phyloP scores from a whole-genome alignment of 1,139 yeast species.

The Yamadazyma atmosphaerica region DNA sequence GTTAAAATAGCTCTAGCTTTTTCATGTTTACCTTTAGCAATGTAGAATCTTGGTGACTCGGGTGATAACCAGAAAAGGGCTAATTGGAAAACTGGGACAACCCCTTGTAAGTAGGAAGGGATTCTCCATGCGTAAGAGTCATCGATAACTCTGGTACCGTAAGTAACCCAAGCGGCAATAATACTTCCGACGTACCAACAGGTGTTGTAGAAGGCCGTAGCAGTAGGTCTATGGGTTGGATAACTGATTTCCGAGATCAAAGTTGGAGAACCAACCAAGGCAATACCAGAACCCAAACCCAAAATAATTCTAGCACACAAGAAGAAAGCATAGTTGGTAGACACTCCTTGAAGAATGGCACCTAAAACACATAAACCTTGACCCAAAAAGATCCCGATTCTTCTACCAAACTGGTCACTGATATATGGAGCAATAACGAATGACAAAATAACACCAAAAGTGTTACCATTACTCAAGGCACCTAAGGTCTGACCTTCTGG shows the following conservation, averaged over 20 bases:
- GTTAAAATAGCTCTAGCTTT: slow-evolving; percentile 41
- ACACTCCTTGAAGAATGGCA: slow-evolving; percentile 42
- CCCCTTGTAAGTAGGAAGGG: slow-evolving; percentile 47
- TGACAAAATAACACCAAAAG: slow-evolving; percentile 22
- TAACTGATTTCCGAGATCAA: slow-evolving; percentile 44
- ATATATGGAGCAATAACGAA: slow-evolving; percentile 18
- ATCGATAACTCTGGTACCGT: slow-evolving; percentile 13
- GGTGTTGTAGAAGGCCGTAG: slow-evolving; percentile 46
- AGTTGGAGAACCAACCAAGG: slow-evolving; percentile 37
- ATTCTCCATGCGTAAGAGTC: slow-evolving; percentile 37
- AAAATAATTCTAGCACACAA: slow-evolving; percentile 37
- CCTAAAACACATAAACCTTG: slow-evolving; percentile 30
- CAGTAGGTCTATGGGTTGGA: slow-evolving; percentile 47
- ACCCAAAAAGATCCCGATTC: slow-evolving; percentile 27
- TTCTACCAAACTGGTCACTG: slow-evolving; percentile 33
- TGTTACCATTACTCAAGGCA: slow-evolving; percentile 2
- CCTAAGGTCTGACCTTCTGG: slow-evolving; percentile 47
- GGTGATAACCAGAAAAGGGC: slow-evolving; percentile 37
- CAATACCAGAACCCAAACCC: slow-evolving; percentile 42
- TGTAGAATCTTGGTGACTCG: slow-evolving; percentile 48
- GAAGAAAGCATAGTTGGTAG: slow-evolving; percentile 41
- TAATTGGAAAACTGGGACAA: slow-evolving; percentile 27
- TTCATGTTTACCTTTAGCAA: slow-evolving; percentile 34
- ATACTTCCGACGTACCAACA: slow-evolving; percentile 55
- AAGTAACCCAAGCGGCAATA: slow-evolving; percentile 47